Percentiles rank a stretch among this genome's conserved stretches.
phyloP scores from a whole-genome alignment of 2,329 filamentous ascomycete genomes.

The Trichoderma sp. region DNA sequence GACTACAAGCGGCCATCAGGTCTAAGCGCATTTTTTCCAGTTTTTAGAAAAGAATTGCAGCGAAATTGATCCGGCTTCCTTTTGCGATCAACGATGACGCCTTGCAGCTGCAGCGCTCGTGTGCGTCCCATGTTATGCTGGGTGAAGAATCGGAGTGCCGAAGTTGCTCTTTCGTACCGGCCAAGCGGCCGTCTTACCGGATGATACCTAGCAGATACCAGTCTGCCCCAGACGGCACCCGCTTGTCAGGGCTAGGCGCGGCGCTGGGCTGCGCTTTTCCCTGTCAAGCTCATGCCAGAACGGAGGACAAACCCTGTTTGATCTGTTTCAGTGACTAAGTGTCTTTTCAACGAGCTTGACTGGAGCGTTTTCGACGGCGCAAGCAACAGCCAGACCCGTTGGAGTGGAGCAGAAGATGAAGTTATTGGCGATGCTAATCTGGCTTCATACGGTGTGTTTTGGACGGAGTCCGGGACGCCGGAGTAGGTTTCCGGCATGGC shows the following conservation, averaged over 20 bases:
- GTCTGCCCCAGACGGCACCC: not conserved
- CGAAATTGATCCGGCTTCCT: not conserved
- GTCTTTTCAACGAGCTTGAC: not conserved
- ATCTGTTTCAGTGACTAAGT: not conserved
- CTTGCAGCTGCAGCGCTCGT: not conserved
- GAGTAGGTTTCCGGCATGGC: not conserved
- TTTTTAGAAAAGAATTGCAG: not conserved
- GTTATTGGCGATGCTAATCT: not conserved
- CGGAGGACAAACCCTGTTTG: not conserved
- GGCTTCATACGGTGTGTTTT: not conserved
- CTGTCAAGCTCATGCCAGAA: not conserved
- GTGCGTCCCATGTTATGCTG: not conserved
- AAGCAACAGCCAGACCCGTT: constrained; percentile 13
- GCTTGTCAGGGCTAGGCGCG: not conserved
- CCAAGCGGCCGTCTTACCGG: not conserved
- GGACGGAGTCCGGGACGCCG: not conserved
- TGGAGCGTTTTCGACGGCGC: not conserved
- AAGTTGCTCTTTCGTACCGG: not conserved
- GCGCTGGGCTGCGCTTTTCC: not conserved
- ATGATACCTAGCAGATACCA: not conserved
- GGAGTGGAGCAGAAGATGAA: not conserved
- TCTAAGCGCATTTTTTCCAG: not conserved
- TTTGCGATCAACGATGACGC: not conserved
- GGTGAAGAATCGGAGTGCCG: not conserved
- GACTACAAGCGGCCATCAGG: not conserved